These are phyloP conservation scores for Colletotrichum tropicicola DNA, from an alignment of 2,329 filamentous ascomycete genomes.

Conservation along the genomic window DNA sequence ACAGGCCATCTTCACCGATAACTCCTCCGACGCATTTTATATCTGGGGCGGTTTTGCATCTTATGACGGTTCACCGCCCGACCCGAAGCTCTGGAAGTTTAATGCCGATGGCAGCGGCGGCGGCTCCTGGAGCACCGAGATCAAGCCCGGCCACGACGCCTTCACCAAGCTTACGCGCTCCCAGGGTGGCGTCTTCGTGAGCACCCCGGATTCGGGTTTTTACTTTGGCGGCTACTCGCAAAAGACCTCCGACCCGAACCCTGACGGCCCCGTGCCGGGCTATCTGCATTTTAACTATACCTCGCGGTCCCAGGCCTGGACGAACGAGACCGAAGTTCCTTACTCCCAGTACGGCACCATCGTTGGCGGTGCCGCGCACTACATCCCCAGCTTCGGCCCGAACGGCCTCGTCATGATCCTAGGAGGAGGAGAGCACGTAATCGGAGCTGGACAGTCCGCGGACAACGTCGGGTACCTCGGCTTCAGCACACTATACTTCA, in stretches of 20 bases:
- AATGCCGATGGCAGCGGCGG: constrained; percentile 21
- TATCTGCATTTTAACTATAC: constrained; percentile 28
- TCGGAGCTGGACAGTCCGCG: background rate
- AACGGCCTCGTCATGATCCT: constrained; percentile 29
- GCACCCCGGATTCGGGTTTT: constrained; percentile 26
- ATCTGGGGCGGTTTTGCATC: constrained; percentile 31
- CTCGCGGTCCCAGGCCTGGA: constrained; percentile 12
- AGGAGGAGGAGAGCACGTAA: constrained; percentile 14
- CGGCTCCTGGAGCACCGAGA: constrained; percentile 28
- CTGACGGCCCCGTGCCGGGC: constrained; percentile 13
- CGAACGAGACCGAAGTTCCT: constrained; percentile 15
- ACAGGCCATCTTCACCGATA: constrained; percentile 21
- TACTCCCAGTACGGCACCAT: constrained; percentile 25
- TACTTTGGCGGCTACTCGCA: constrained; percentile 26
- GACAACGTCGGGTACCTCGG: constrained; percentile 14
- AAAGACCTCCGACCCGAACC: background rate
- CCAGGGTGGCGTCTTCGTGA: constrained; percentile 20
- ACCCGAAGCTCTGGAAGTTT: constrained; percentile 28
- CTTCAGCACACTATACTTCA: constrained; percentile 26
- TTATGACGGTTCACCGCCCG: background rate
- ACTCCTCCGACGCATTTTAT: constrained; percentile 21
- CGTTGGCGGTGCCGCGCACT: constrained; percentile 15
- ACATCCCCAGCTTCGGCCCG: constrained; percentile 22
- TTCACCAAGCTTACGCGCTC: constrained; percentile 16
- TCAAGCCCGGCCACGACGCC: constrained; percentile 8